phyloP scores from a whole-genome alignment of 352 stramenopile species.

The Pythium brachiatum region DNA sequence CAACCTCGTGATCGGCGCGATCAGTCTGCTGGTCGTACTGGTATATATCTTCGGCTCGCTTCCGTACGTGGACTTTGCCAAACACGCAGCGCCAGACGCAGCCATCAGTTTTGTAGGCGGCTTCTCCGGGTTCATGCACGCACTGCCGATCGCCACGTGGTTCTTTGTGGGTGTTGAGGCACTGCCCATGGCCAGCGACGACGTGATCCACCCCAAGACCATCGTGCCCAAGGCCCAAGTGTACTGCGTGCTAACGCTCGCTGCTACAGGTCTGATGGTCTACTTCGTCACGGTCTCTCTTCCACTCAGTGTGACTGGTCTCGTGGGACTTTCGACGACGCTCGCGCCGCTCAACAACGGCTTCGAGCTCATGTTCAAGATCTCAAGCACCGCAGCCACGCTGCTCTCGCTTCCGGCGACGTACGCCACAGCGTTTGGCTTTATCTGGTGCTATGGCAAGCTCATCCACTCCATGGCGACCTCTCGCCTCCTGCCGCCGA shows the following conservation, averaged over 20 bases:
- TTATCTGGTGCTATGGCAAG: slow-evolving; percentile 32
- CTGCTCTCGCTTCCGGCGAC: slow-evolving; percentile 31
- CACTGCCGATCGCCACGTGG: slow-evolving; percentile 26
- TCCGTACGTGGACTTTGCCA: background rate
- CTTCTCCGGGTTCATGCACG: slow-evolving; percentile 27
- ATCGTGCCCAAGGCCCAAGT: slow-evolving; percentile 42
- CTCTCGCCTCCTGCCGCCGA: slow-evolving; percentile 22
- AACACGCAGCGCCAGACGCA: background rate
- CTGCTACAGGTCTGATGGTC: slow-evolving; percentile 13
- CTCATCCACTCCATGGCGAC: slow-evolving; percentile 30
- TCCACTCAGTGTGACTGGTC: background rate
- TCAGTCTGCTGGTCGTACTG: slow-evolving; percentile 1
- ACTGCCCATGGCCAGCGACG: slow-evolving; percentile 11
- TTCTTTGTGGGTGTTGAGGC: slow-evolving; percentile 20
- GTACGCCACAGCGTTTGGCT: slow-evolving; percentile 33
- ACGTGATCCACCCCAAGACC: slow-evolving; percentile 36
- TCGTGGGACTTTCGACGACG: background rate
- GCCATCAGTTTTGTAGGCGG: background rate
- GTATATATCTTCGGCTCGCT: slow-evolving; percentile 6
- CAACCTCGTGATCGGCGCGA: slow-evolving; percentile 17
- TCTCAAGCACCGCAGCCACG: slow-evolving; percentile 9
- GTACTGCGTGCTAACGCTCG: slow-evolving; percentile 28
- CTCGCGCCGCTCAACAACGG: slow-evolving; percentile 7
- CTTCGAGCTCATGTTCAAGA: slow-evolving; percentile 19
- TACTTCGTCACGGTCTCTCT: slow-evolving; percentile 25